Evolutionary conservation across 2,329 filamentous ascomycete species (phyloP), one percentile per base, ranked within the genome.

Genomic region (Cytospora paraplurivora): DNA sequence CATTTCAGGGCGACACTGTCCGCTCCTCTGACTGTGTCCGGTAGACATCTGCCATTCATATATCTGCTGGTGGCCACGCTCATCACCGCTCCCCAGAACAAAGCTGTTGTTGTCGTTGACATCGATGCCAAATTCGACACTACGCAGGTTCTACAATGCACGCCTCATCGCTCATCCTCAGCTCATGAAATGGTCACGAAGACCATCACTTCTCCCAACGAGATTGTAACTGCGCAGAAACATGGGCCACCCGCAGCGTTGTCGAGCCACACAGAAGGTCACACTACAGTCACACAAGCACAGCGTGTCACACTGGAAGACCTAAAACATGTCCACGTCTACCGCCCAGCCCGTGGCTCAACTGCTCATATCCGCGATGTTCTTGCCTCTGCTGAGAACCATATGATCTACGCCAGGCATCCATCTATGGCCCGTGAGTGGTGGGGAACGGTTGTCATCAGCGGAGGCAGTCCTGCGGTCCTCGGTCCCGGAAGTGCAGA

Each of bases 391-490:
- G 77, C 79, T 4, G 76, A 80, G 56, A 69, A 75, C 50, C 80
- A 78, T 69, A 82, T 86, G 76, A 72, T 86, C 6, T 86, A 87
- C 71, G 76, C 77, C 3, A 64, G 70, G 7, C 76, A 78, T 64
- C 70, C 69, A 44, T 85, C 81, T 66, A 75, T 76, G 6, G 72
- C 68, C 33, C 78, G 84, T 4, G 77, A 79, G 64, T 85, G 81
- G 79, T 87, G 85, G 84, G 84, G 85, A n/a, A 84, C 82, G 1
- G 68, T 87, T 33, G 78, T 86, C 6, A 68, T 86, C 47, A 82
- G 81, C 11, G 78, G 77, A 0, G 67, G 71, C 69, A 76, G 61
- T 57, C 65, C 76, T 50, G 13, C 72, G 70, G 33, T 59, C 32
- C 59, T 56, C 52, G 67, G 68, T 49, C 67, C 70, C 37, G 74